A percentile compares a stretch with the other conserved stretches of the same genome.
Evolutionary conservation across 1,139 yeast genomes (phyloP).

Genomic region (Geotrichum phurueaensis): DNA sequence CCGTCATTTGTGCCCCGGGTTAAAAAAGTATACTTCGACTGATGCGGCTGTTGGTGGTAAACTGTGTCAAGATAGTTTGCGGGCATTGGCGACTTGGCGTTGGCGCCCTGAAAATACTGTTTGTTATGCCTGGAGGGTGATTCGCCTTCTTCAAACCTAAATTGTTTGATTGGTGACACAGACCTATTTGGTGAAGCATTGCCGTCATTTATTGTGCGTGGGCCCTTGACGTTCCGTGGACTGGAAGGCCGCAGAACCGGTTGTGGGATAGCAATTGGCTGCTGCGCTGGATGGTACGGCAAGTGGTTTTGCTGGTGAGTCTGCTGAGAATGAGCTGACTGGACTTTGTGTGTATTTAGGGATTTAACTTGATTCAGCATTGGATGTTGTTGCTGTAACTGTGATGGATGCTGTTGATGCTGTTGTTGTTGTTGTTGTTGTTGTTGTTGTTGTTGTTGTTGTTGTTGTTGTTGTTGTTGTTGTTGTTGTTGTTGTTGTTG

Average conservation of each 20-base stretch:
- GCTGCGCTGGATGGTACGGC: neutral
- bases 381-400: neutral
- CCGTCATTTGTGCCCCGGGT: neutral
- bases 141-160: constrained; percentile 8
- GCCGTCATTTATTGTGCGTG: constrained; percentile 14
- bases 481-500: neutral
- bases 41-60: constrained; percentile 9
- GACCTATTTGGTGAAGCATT: constrained; percentile 4
- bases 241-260: neutral
- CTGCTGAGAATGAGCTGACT: neutral
- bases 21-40: neutral
- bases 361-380: neutral
- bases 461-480: neutral
- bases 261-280: neutral
- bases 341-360: neutral
- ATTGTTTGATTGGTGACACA: constrained; percentile 2
- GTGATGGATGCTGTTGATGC: neutral
- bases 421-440: neutral
- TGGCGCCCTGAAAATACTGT: neutral
- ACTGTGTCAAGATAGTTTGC: neutral
- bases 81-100: neutral
- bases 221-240: constrained; percentile 13
- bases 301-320: neutral
- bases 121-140: constrained; percentile 1
- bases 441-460: neutral